Evolutionary conservation across 208 protist genomes (phyloP).

Genomic region (Leishmania major): DNA sequence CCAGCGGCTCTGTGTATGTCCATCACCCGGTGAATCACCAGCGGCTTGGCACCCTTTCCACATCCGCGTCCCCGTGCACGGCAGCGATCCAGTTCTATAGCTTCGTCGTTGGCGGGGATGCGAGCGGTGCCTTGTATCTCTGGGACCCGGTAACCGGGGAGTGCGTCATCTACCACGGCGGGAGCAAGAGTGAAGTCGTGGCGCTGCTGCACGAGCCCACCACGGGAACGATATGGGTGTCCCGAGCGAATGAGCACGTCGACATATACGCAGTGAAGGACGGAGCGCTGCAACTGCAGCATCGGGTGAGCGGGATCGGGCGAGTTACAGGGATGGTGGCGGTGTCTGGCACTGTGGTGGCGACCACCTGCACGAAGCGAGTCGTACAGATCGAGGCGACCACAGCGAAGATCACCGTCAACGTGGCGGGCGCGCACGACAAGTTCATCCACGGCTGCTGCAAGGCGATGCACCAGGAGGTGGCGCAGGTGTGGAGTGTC

Average conservation of each 20-base stretch:
- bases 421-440: constrained; percentile 30
- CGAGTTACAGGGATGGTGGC: constrained; percentile 52
- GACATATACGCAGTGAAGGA: constrained; percentile 54
- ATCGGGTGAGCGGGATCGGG: constrained; percentile 35
- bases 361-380: constrained; percentile 48
- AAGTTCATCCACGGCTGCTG: constrained; percentile 57
- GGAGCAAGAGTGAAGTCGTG: constrained; percentile 46
- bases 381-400: constrained; percentile 48
- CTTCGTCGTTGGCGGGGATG: constrained; percentile 63
- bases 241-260: constrained; percentile 54
- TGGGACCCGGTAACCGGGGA: constrained; percentile 51
- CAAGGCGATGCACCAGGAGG: constrained; percentile 49
- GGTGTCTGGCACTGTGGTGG: constrained; percentile 68
- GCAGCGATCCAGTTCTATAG: constrained; percentile 51
- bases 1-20: constrained; percentile 50
- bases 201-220: constrained; percentile 55
- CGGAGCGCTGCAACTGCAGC: constrained; percentile 20
- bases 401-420: constrained; percentile 35
- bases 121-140: constrained; percentile 50
- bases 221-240: constrained; percentile 70
- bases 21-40: constrained; percentile 48
- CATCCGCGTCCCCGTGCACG: constrained; percentile 45
- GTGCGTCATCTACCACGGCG: constrained; percentile 36
- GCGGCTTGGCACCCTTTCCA: constrained; percentile 41
- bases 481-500: constrained; percentile 64